phyloP scores from a whole-genome alignment of 1,284 basidiomycete species.

The Ceratobasidium sp. region DNA sequence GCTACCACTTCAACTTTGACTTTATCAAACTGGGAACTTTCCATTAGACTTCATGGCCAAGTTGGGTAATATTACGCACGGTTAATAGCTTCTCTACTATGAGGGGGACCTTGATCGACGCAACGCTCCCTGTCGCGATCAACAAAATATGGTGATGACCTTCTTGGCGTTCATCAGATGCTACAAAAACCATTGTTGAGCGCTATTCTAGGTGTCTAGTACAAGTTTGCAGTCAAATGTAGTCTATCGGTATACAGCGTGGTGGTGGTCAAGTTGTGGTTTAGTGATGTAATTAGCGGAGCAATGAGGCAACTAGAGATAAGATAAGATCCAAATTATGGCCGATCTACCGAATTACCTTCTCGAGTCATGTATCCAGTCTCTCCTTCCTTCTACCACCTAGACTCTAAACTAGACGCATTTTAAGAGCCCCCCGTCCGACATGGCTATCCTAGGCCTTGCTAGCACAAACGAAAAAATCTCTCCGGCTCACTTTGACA shows the following conservation, averaged over 20 bases:
- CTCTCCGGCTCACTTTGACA: conserved; percentile 82
- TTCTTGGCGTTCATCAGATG: conserved; percentile 28
- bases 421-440: conserved; percentile 26
- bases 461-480: conserved; percentile 60
- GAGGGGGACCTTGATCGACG: conserved; percentile 91
- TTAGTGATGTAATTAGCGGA: background rate
- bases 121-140: conserved; percentile 93
- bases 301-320: conserved; percentile 15
- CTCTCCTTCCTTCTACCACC: conserved; percentile 7
- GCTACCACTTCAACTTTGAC: conserved; percentile 89
- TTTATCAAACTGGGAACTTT: conserved; percentile 67
- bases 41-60: conserved; percentile 1
- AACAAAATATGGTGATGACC: conserved; percentile 75
- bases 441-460: conserved; percentile 59
- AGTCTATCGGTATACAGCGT: background rate
- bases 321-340: conserved; percentile 37
- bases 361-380: conserved; percentile 18
- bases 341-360: background rate
- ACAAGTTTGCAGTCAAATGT: background rate
- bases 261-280: background rate
- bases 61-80: conserved; percentile 62
- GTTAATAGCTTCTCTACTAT: conserved; percentile 83
- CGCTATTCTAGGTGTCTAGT: background rate
- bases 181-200: conserved; percentile 17
- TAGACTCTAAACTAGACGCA: background rate